phyloP scores from a whole-genome alignment of 2,329 filamentous ascomycete genomes.

The Trichoderma koningiopsis region DNA sequence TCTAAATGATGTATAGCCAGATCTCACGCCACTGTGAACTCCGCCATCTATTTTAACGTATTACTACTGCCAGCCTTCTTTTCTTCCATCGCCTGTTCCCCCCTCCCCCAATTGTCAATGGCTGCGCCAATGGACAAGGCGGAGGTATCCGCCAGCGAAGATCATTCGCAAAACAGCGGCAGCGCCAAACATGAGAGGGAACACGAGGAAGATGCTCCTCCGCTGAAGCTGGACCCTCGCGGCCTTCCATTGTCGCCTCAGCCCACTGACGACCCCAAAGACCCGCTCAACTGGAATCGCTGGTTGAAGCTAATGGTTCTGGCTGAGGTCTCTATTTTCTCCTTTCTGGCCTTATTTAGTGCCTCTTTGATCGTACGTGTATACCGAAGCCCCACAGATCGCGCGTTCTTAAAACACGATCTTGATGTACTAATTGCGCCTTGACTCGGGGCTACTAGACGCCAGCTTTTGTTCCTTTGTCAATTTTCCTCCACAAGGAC shows the following conservation, averaged over 20 bases:
- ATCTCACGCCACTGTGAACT: not conserved
- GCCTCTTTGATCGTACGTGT: constrained; percentile 20
- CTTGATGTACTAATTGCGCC: not conserved
- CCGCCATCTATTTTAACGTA: not conserved
- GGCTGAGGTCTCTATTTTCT: constrained; percentile 11
- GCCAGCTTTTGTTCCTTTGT: constrained; percentile 18
- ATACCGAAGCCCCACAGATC: not conserved
- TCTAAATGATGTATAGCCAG: not conserved
- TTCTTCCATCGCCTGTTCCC: not conserved
- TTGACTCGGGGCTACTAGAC: constrained; percentile 1
- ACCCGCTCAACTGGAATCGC: constrained; percentile 22
- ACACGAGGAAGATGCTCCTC: constrained; percentile 13
- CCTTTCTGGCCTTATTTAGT: constrained; percentile 19
- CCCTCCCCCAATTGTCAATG: not conserved
- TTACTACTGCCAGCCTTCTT: not conserved
- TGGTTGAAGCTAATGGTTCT: constrained; percentile 23
- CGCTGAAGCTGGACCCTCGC: constrained; percentile 8
- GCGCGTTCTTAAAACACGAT: not conserved
- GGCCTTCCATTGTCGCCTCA: constrained; percentile 16
- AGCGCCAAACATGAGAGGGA: constrained; percentile 14
- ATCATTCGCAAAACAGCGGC: constrained; percentile 11
- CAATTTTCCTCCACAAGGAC: not conserved
- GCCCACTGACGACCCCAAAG: constrained; percentile 13
- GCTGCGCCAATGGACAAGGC: constrained; percentile 6
- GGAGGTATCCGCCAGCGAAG: constrained; percentile 3